Evolutionary conservation across 257 asterid genomes (phyloP).

Genomic region (Solanum appendiculatum): DNA sequence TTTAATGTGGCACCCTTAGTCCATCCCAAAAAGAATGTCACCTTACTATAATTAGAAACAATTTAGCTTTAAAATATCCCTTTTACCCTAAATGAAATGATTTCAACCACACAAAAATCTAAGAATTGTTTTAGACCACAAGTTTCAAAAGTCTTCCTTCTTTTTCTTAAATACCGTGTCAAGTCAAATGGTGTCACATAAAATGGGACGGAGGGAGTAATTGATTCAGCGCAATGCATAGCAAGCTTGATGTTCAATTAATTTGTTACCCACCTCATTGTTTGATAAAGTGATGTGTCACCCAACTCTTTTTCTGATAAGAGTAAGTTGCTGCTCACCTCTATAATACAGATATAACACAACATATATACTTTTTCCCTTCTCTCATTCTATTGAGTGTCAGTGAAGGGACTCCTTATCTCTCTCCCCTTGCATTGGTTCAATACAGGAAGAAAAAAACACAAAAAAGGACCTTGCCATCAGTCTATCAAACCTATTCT

Average conservation of each 20-base stretch:
- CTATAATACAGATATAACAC: background rate
- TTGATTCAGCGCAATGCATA: background rate
- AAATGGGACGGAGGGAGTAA: background rate
- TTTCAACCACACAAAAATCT: background rate
- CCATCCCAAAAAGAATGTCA: background rate
- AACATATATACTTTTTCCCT: background rate
- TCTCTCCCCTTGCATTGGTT: background rate
- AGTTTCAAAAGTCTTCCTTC: background rate
- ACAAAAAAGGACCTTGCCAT: background rate
- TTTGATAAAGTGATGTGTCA: background rate
- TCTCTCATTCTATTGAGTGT: background rate
- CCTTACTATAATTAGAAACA: background rate
- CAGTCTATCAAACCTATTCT: background rate
- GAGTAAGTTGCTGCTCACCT: background rate
- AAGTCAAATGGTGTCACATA: background rate
- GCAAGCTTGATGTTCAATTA: background rate
- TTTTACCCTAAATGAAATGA: background rate
- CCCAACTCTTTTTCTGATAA: background rate
- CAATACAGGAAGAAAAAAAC: background rate
- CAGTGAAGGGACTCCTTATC: background rate
- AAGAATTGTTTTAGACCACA: background rate
- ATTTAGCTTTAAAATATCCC: background rate
- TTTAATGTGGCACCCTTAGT: background rate
- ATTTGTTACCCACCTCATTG: background rate
- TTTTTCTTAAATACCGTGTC: background rate